These are phyloP conservation scores for Calonectria henricotiae DNA, from an alignment of 2,329 filamentous ascomycete species.

Conservation along the genomic window DNA sequence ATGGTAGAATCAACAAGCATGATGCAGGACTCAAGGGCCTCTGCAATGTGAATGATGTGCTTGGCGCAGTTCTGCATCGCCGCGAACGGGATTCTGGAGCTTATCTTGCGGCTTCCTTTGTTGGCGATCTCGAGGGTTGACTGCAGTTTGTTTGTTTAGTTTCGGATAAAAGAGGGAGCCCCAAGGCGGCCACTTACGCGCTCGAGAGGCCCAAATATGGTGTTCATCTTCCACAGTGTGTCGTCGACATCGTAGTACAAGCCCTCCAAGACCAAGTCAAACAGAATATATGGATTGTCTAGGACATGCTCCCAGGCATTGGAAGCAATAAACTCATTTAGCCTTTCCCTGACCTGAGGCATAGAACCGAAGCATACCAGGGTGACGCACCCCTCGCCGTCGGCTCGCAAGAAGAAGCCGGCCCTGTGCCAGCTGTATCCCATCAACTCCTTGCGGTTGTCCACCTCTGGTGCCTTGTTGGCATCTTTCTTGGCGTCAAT, in stretches of 20 bases:
- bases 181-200: conserved; percentile 42
- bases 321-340: conserved; percentile 47
- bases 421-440: conserved; percentile 52
- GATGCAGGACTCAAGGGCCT: conserved; percentile 52
- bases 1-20: conserved; percentile 49
- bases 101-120: conserved; percentile 50
- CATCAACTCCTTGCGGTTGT: conserved; percentile 49
- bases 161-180: neutral
- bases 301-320: conserved; percentile 49
- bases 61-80: conserved; percentile 54
- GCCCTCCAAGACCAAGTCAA: conserved; percentile 53
- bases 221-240: conserved; percentile 54
- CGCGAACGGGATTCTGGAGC: conserved; percentile 50
- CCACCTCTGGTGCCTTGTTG: conserved; percentile 45
- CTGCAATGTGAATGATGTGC: conserved; percentile 53
- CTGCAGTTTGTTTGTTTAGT: conserved; percentile 38
- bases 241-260: conserved; percentile 53
- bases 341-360: conserved; percentile 45
- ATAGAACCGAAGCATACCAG: conserved; percentile 52
- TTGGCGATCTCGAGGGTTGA: conserved; percentile 51
- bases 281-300: conserved; percentile 52
- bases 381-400: conserved; percentile 41
- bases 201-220: conserved; percentile 52
- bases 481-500: conserved; percentile 47
- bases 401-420: conserved; percentile 51